phyloP scores from a whole-genome alignment of 495 filamentous ascomycete genomes.

The Talaromyces thailandensis region DNA sequence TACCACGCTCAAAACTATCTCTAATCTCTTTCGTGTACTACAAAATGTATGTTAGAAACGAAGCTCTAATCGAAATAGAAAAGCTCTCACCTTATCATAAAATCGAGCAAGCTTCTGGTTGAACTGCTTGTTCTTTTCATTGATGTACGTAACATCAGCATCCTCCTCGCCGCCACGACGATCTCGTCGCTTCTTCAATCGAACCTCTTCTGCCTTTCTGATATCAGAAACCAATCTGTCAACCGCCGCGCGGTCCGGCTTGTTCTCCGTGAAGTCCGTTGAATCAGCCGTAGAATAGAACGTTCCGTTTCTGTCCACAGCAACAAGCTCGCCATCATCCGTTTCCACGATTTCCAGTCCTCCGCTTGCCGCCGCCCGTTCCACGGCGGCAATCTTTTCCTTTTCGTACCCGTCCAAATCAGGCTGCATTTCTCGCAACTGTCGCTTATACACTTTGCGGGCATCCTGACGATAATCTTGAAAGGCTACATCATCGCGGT shows the following conservation, averaged over 20 bases:
- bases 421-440: conserved; percentile 60
- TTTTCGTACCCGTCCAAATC: conserved; percentile 76
- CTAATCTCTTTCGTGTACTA: conserved; percentile 93
- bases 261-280: conserved; percentile 72
- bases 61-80: neutral
- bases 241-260: conserved; percentile 81
- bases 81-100: conserved; percentile 71
- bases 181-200: conserved; percentile 76
- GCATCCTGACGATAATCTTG: conserved; percentile 82
- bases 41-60: conserved; percentile 21
- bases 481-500: conserved; percentile 81
- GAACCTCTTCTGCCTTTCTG: conserved; percentile 76
- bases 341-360: conserved; percentile 90
- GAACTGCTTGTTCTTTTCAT: conserved; percentile 99
- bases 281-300: conserved; percentile 85
- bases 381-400: conserved; percentile 74
- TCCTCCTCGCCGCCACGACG: conserved; percentile 67
- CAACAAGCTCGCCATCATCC: conserved; percentile 86
- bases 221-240: conserved; percentile 82
- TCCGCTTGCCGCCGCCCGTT: conserved; percentile 69
- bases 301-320: conserved; percentile 78
- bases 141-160: conserved; percentile 94
- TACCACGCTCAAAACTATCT: conserved; percentile 96
- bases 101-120: conserved; percentile 93
- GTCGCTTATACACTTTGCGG: conserved; percentile 86